Percentiles rank a stretch among this genome's conserved stretches.
Evolutionary conservation across 305 asterid genomes (phyloP).

Genomic region (Solanum hybrid): DNA sequence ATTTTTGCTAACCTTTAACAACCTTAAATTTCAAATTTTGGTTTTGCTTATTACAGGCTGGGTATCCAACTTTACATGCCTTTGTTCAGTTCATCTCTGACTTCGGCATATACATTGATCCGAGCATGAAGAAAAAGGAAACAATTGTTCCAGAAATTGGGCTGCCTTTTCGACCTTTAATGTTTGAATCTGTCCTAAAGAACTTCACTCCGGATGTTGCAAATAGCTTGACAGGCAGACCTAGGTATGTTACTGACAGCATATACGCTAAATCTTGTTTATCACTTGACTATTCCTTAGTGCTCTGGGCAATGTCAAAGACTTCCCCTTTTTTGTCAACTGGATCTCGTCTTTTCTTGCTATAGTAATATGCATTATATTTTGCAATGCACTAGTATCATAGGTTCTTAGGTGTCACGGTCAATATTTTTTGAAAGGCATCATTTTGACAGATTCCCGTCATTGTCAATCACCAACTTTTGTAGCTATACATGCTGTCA

Average conservation of each 20-base stretch:
- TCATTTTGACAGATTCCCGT: background rate
- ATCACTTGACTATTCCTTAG: background rate
- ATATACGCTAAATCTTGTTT: background rate
- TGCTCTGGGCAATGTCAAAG: background rate
- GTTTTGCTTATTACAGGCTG: slow-evolving; percentile 36
- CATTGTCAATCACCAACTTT: background rate
- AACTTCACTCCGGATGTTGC: slow-evolving; percentile 70
- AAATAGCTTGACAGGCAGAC: slow-evolving; percentile 65
- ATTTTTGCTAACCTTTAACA: background rate
- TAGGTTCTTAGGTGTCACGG: background rate
- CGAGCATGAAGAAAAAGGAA: slow-evolving; percentile 40
- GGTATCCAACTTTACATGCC: slow-evolving; percentile 67
- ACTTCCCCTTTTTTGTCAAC: background rate
- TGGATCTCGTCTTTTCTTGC: background rate
- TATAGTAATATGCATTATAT: background rate
- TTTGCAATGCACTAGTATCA: background rate
- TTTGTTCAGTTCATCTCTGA: slow-evolving; percentile 73
- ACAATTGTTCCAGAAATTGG: slow-evolving; percentile 41
- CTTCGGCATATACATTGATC: slow-evolving; percentile 40
- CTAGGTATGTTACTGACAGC: slow-evolving; percentile 36
- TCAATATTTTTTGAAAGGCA: background rate
- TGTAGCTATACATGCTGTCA: background rate
- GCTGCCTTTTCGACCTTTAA: slow-evolving; percentile 58
- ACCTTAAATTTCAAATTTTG: background rate
- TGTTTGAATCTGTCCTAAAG: slow-evolving; percentile 68